Evolutionary conservation across 1,284 basidiomycete genomes (phyloP).

Genomic region (Taiwanofungus camphoratus): DNA sequence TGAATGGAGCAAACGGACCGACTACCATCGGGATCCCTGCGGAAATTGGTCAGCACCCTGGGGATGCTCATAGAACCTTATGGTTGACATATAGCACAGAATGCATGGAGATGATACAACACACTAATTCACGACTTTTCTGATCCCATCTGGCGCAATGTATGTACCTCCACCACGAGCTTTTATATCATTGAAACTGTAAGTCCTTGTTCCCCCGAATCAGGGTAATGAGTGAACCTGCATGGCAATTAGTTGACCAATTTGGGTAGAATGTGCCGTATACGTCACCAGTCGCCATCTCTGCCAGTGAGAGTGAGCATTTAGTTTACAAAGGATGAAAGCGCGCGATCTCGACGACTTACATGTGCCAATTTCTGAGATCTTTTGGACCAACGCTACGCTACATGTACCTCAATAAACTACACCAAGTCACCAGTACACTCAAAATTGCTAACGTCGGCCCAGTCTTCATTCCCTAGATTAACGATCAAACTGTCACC

Average conservation of each 20-base stretch:
- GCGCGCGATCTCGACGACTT: conserved; percentile 1
- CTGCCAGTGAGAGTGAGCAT: conserved; percentile 9
- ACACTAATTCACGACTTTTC: conserved; percentile 29
- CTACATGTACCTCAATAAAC: conserved; percentile 12
- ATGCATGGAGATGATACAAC: neutral
- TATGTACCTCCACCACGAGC: conserved; percentile 31
- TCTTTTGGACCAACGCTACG: conserved; percentile 24
- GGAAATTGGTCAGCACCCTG: conserved; percentile 21
- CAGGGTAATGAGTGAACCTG: conserved; percentile 32
- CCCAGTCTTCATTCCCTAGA: conserved; percentile 28
- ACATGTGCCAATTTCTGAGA: conserved; percentile 33
- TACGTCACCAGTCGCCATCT: conserved; percentile 27
- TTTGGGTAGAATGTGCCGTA: neutral
- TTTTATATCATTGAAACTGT: conserved; percentile 31
- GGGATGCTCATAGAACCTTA: conserved; percentile 26
- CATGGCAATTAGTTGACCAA: neutral
- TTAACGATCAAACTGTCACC: conserved; percentile 33
- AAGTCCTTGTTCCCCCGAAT: conserved; percentile 33
- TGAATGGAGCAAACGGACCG: conserved; percentile 23
- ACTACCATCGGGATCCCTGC: conserved; percentile 25
- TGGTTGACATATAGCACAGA: neutral
- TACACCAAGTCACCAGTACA: neutral
- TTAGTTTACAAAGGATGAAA: neutral
- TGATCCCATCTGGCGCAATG: conserved; percentile 31
- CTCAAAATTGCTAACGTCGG: conserved; percentile 24